These are phyloP conservation scores for Lupinus albus DNA, from an alignment of 306 rosid species.

Conservation along the genomic window DNA sequence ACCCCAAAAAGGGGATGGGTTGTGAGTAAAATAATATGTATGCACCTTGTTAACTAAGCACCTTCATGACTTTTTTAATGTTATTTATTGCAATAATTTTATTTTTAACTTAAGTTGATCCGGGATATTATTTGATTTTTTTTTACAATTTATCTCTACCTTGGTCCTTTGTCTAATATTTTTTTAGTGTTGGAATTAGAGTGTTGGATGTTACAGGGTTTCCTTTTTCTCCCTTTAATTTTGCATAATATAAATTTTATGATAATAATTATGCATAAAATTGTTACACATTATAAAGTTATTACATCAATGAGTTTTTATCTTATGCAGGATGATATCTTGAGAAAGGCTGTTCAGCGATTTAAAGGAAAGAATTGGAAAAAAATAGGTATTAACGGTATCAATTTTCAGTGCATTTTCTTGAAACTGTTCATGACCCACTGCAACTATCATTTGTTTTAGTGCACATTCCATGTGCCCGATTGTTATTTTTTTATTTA, in stretches of 20 bases:
- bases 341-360: slow-evolving; percentile 69
- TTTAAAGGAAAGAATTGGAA: slow-evolving; percentile 86
- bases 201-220: background rate
- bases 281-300: background rate
- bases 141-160: too few relatives aligned
- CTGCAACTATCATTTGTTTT: slow-evolving; percentile 13
- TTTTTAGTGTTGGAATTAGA: background rate
- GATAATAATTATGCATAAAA: background rate
- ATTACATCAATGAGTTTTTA: slow-evolving; percentile 22
- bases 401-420: slow-evolving; percentile 8
- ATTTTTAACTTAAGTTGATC: background rate
- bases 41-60: background rate
- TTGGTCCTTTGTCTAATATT: too few relatives aligned
- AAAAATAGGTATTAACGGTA: slow-evolving; percentile 65
- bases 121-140: background rate
- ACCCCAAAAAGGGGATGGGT: background rate
- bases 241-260: slow-evolving; percentile 1
- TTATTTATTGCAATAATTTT: too few relatives aligned
- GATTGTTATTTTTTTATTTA: background rate
- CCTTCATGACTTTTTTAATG: background rate
- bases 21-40: background rate
- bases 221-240: background rate
- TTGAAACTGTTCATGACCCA: slow-evolving; percentile 21
- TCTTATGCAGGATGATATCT: slow-evolving; percentile 62
- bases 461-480: slow-evolving; percentile 1